A percentile compares a stretch with the other conserved stretches of the same genome.
Evolutionary conservation across 495 filamentous ascomycete species (phyloP).

Genomic region (Tricharina praecox): DNA sequence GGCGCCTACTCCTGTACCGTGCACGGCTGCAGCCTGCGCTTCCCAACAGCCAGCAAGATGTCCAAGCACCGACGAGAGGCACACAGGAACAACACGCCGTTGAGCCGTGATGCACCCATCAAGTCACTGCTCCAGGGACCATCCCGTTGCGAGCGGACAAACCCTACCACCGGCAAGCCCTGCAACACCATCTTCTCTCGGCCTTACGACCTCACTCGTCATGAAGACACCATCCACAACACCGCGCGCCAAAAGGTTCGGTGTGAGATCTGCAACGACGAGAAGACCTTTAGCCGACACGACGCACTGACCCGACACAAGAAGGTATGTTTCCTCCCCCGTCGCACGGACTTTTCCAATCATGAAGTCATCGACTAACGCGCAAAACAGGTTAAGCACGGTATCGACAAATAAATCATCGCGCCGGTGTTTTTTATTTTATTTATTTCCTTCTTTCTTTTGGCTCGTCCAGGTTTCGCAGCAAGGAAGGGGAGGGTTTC

Average conservation of each 20-base stretch:
- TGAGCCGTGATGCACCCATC: slow-evolving; percentile 34
- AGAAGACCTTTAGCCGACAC: slow-evolving; percentile 88
- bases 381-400: not conserved
- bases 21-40: slow-evolving; percentile 73
- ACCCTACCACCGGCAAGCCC: slow-evolving; percentile 87
- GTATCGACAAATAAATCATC: not conserved
- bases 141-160: slow-evolving; percentile 78
- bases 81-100: slow-evolving; percentile 47
- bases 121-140: slow-evolving; percentile 64
- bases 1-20: slow-evolving; percentile 94
- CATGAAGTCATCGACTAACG: not conserved
- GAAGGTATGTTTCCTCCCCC: slow-evolving; percentile 24
- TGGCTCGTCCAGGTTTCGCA: too few relatives aligned
- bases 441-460: too few relatives aligned
- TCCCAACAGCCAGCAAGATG: slow-evolving; percentile 68
- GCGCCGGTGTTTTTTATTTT: too few relatives aligned
- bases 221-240: slow-evolving; percentile 97
- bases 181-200: slow-evolving; percentile 93
- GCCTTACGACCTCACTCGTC: slow-evolving; percentile 93
- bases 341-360: too few relatives aligned
- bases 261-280: slow-evolving; percentile 86
- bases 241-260: slow-evolving; percentile 87
- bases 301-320: slow-evolving; percentile 86
- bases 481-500: too few relatives aligned
- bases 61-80: slow-evolving; percentile 93